phyloP scores from a whole-genome alignment of 495 filamentous ascomycete species.

The Xylaria curta region DNA sequence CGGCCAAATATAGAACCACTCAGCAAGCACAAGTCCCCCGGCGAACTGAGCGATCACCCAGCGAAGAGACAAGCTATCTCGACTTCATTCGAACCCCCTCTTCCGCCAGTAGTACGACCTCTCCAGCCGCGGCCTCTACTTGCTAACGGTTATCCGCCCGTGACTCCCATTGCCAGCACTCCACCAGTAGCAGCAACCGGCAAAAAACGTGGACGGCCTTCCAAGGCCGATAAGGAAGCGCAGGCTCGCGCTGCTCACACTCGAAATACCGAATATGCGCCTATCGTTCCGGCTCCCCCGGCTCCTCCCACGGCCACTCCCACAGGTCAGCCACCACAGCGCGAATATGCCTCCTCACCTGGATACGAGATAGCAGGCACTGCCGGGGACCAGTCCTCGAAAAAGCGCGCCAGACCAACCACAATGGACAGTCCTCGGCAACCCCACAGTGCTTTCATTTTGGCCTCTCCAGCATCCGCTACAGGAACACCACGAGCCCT shows the following conservation, averaged over 20 bases:
- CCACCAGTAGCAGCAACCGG: constrained; percentile 37
- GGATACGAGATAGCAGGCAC: constrained; percentile 41
- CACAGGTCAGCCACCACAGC: constrained; percentile 31
- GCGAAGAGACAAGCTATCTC: constrained; percentile 51
- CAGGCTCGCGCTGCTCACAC: constrained; percentile 40
- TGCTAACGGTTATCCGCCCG: constrained; percentile 46
- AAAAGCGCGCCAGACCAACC: constrained; percentile 35
- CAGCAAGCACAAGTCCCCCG: constrained; percentile 51
- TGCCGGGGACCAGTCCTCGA: constrained; percentile 33
- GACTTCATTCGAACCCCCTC: constrained; percentile 36
- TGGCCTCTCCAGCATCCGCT: constrained; percentile 37
- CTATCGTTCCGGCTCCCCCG: constrained; percentile 48
- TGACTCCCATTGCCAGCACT: constrained; percentile 22
- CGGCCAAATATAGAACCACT: constrained; percentile 45
- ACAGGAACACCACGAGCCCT: constrained; percentile 40
- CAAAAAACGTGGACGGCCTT: constrained; percentile 44
- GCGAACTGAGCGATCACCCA: constrained; percentile 49
- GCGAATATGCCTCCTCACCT: constrained; percentile 39
- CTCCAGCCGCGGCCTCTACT: constrained; percentile 39
- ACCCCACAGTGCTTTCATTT: constrained; percentile 31
- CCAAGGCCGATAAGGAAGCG: constrained; percentile 45
- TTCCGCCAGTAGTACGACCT: constrained; percentile 38
- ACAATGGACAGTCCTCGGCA: constrained; percentile 39
- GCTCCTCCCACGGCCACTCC: constrained; percentile 39
- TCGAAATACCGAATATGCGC: constrained; percentile 44